Evolutionary conservation across 176 grass and related monocot genomes (phyloP), one percentile per base, ranked within the genome.

Genomic region (Eleusine coracana): DNA sequence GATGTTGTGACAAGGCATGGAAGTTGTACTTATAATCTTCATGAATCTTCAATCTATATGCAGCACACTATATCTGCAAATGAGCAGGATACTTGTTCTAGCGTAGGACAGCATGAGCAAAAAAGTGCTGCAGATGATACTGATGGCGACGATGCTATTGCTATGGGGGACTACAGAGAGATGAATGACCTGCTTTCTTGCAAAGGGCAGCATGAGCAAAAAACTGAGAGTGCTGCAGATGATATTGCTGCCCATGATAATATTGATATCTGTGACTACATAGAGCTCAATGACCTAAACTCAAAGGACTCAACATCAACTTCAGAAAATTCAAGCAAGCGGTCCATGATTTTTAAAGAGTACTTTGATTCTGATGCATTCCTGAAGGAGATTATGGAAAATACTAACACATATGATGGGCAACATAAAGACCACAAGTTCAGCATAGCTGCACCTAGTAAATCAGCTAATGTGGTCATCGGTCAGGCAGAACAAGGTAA

Each of bases 271-370:
- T 79, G 41, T 50, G 88, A 48, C 80, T 90, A 76, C 83, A 81
- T 92, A 66, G 91, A 97, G 72, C 17, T 93, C 11, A 80, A 91
- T 64, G 94, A 93, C 34, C 41, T 97, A 52, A 86, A 54, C 60
- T 70, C 55, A 77, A 87, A 88, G 16, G 73, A 70, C 13, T 82
- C 78, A 27, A 81, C 91, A 64, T 85, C 89, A 56, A 93, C 81
- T 86, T 97, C 91, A 42, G 91, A 74, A n/a, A 86, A 84, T 71
- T 91, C 87, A 21, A 91, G 86, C 78, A 60, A 40, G 38, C 67
- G 74, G 64, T 91, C 86, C 73, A 40, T 74, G 59, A 84, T 74
- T 62, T 87, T 70, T 89, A 83, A 85, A 12, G 86, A 93, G 50
- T 89, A 76, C 68, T 80, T 96, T 25, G 25, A 25, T 25, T 25